A percentile compares a stretch with the other conserved stretches of the same genome.
phyloP scores from a whole-genome alignment of 179 eudicot genomes.

The Beta corolliflora region DNA sequence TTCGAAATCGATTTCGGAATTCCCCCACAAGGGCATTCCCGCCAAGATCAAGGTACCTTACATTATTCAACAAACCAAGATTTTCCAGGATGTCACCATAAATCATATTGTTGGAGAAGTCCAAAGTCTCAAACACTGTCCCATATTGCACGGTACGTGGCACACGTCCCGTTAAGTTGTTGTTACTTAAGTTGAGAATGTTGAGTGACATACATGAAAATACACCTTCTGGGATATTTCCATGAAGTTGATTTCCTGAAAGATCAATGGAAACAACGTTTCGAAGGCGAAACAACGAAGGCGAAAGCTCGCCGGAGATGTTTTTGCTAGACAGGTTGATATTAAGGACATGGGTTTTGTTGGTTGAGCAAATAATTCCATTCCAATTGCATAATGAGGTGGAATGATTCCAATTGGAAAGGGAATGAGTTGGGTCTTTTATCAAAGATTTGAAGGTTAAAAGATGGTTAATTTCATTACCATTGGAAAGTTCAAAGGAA shows the following conservation, averaged over 20 bases:
- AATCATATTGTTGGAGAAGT: slow-evolving; percentile 78
- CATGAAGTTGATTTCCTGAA: slow-evolving; percentile 58
- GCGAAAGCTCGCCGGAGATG: slow-evolving; percentile 55
- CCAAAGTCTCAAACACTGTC: slow-evolving; percentile 49
- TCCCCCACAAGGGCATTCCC: slow-evolving; percentile 53
- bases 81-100: slow-evolving; percentile 55
- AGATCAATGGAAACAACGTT: slow-evolving; percentile 54
- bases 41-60: slow-evolving; percentile 72
- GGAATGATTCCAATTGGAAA: slow-evolving; percentile 63
- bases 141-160: slow-evolving; percentile 31
- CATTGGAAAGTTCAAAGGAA: slow-evolving; percentile 20
- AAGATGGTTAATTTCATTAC: slow-evolving; percentile 47
- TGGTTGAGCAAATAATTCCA: slow-evolving; percentile 56
- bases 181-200: slow-evolving; percentile 70
- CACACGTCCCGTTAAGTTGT: slow-evolving; percentile 63
- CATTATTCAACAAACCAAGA: slow-evolving; percentile 40
- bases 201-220: slow-evolving; percentile 44
- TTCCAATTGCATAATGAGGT: slow-evolving; percentile 54
- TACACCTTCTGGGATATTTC: slow-evolving; percentile 31
- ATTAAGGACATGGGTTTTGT: slow-evolving; percentile 43
- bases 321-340: slow-evolving; percentile 59
- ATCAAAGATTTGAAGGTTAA: slow-evolving; percentile 56
- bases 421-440: slow-evolving; percentile 55
- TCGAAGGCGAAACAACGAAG: slow-evolving; percentile 51
- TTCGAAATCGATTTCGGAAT: slow-evolving; percentile 65